Base-by-base conservation (phyloP, 257 asterid genomes). In the Solanum chiquidenum region DNA sequence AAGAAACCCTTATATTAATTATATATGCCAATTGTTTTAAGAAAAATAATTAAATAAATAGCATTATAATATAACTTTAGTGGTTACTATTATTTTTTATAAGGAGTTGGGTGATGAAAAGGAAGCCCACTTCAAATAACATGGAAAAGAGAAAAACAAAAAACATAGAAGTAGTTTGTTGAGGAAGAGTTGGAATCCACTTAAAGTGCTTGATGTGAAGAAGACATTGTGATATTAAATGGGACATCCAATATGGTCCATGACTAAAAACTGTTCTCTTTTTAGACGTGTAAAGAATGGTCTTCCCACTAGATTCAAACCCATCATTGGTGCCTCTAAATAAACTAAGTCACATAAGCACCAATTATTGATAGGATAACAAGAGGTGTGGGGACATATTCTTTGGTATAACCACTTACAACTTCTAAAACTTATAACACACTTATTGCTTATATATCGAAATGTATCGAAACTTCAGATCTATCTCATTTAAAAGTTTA, bases 181-280 rank as follows among this genome's bases (percentile, higher is more conserved):
- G 90, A 73, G 83, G 91, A 89, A 86, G 94, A 91, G 98, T 94
- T 92, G 95, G 96, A 94, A 88, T 88, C 95, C 96, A 94, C 97
- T 94, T 91, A 86, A 87, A 91, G 87, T 89, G 92, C 88, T 92
- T 93, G 94, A 88, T 90, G 92, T 90, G 89, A 91, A 90, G 91
- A 75, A 88, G 91, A 90, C 93, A 91, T 88, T 42, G 69, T 87
- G 89, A 91, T 89, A 88, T 89, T 76, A 49, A 89, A 91, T 89
- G 90, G 90, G 92, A 85, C 93, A 89, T 89, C 90, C 85, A 88
- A 89, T 87, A 83, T 92, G 91, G 76, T 89, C 83, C 88, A 89
- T 89, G 90, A 76, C 68, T 37, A 62, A 87, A 86, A 88, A 86
- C 20, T 34, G 62, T 79, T 88, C 83, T 89, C 91, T 89, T 74